These are phyloP conservation scores for Paxillus involutus DNA, from an alignment of 768 basidiomycete genomes.

Conservation along the genomic window DNA sequence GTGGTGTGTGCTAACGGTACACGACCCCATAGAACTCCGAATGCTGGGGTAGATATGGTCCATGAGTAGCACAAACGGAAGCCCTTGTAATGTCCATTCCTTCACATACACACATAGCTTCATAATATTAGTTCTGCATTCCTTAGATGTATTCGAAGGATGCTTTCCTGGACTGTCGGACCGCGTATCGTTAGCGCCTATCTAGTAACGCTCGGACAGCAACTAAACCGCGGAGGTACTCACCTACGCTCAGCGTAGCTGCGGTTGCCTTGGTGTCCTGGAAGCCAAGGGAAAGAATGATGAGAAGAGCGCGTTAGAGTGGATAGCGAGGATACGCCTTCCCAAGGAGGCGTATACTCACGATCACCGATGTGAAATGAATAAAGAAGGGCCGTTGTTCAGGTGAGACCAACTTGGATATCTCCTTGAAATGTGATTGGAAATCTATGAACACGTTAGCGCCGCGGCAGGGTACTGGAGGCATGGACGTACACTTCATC, in stretches of 20 bases:
- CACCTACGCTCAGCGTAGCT: constrained; percentile 65
- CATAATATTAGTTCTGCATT: constrained; percentile 73
- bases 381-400: constrained; percentile 66
- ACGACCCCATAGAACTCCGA: too few species aligned
- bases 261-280: constrained; percentile 79
- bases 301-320: constrained; percentile 5
- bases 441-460: constrained; percentile 51
- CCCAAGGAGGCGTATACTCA: constrained; percentile 36
- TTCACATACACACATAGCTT: constrained; percentile 12
- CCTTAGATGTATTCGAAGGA: constrained; percentile 67
- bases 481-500: constrained; percentile 58
- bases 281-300: constrained; percentile 7
- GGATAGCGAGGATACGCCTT: not conserved
- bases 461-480: constrained; percentile 6
- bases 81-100: not conserved
- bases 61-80: not conserved
- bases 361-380: constrained; percentile 77
- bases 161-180: constrained; percentile 64
- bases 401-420: constrained; percentile 61
- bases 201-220: not conserved
- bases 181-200: constrained; percentile 3
- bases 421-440: constrained; percentile 78
- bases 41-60: not conserved
- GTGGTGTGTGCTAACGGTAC: too few species aligned
- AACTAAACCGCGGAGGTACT: constrained; percentile 20